Percentiles rank a stretch among this genome's conserved stretches.
Evolutionary conservation across 768 basidiomycete genomes (phyloP).

Genomic region (Suillus americanus): DNA sequence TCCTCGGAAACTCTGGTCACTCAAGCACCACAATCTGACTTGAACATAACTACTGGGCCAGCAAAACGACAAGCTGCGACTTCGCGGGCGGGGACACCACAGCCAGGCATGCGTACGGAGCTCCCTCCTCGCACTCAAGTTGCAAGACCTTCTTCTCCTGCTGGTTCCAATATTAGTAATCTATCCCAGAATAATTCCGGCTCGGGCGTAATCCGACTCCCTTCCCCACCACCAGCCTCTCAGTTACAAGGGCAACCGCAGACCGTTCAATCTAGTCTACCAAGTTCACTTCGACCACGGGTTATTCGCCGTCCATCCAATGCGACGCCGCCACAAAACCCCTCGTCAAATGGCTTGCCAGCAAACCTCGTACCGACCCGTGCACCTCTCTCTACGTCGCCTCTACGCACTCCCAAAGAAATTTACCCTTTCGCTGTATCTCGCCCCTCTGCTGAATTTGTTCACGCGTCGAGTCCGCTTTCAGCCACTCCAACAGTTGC

Average conservation of each 20-base stretch:
- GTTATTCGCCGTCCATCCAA: constrained; percentile 45
- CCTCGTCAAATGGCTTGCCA: constrained; percentile 27
- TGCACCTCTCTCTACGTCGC: constrained; percentile 21
- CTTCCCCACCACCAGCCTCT: constrained; percentile 25
- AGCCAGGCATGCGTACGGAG: constrained; percentile 8
- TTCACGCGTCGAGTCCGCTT: constrained; percentile 20
- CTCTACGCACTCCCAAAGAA: constrained; percentile 22
- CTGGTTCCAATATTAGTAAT: constrained; percentile 25
- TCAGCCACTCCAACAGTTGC: constrained; percentile 12
- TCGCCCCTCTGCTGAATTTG: constrained; percentile 19
- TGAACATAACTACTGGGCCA: background rate
- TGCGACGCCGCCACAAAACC: constrained; percentile 31
- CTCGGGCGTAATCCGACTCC: constrained; percentile 12
- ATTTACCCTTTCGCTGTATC: constrained; percentile 11
- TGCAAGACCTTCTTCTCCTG: constrained; percentile 36
- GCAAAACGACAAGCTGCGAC: constrained; percentile 6
- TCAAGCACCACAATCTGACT: constrained; percentile 17
- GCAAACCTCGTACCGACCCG: constrained; percentile 26
- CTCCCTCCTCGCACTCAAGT: constrained; percentile 26
- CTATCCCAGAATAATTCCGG: constrained; percentile 24
- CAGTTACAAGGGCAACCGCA: constrained; percentile 19
- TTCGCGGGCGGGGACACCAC: constrained; percentile 8
- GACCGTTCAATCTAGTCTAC: constrained; percentile 18
- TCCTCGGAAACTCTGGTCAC: constrained; percentile 12
- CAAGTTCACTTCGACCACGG: constrained; percentile 36